These are phyloP conservation scores for Pichia nanzhaoensis DNA, from an alignment of 805 yeast genomes.

Conservation along the genomic window DNA sequence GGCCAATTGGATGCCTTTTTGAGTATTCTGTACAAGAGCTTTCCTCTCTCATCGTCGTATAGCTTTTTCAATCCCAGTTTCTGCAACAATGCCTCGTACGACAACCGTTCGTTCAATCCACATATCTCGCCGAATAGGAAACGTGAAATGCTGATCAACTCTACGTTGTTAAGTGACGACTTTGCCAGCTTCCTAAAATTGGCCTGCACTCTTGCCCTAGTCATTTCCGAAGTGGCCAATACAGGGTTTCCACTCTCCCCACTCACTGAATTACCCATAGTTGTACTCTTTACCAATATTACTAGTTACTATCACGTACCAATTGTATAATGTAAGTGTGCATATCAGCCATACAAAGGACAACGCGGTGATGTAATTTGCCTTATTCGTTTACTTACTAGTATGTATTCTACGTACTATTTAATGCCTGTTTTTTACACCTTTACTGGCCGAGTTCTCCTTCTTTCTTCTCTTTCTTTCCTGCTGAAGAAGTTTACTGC, in stretches of 20 bases:
- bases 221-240: background rate
- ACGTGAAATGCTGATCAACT: conserved; percentile 6
- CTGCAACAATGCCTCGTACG: background rate
- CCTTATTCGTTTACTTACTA: background rate
- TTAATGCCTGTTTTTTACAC: background rate
- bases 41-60: conserved; percentile 16
- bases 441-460: conserved; percentile 17
- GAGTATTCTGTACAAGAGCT: conserved; percentile 5
- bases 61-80: background rate
- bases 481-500: conserved; percentile 82
- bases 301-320: no score
- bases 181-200: conserved; percentile 2
- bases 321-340: background rate
- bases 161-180: background rate
- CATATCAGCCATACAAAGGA: background rate
- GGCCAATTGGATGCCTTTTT: conserved; percentile 12
- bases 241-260: background rate
- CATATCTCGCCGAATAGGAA: conserved; percentile 3
- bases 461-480: conserved; percentile 65
- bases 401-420: no score
- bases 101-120: conserved; percentile 1
- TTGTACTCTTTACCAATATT: no score
- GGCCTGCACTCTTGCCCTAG: background rate
- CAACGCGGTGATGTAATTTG: background rate
- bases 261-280: conserved; percentile 5